Evolutionary conservation across 306 rosid species (phyloP), one percentile per base, ranked within the genome.

Genomic region (Inga laurina): DNA sequence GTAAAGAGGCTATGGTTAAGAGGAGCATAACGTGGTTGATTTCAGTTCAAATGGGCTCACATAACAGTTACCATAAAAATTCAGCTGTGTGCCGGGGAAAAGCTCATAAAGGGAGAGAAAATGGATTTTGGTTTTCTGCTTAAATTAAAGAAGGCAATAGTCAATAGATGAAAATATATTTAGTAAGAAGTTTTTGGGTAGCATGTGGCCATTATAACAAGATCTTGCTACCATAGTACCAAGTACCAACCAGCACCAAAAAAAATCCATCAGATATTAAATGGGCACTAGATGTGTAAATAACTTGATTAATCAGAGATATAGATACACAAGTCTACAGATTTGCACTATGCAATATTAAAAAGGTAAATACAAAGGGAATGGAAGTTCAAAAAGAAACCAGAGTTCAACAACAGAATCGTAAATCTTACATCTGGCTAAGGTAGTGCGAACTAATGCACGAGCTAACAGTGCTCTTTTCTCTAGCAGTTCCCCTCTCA

Each of bases 381-480:
- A 54, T 37, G 56, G 39, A 61, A 43, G 43, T 24, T 48, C 32
- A 59, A 46, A 72, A 51, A 78, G 39, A 39, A 37, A 48, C 59
- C 30, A 66, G 77, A 48, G 21, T 73, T 16, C 8, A 37, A 48
- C 18, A 75, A 21, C 35, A 66, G 79, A 80, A 84, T 62, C 43
- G 44, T 61, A 81, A 86, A 64, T 85, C 93, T 75, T 85, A 91
- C 98, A 92, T 93, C 99, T 96, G 66, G 98, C 89, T 51, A 93
- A 79, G 51, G 99, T 91, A 24, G 99, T 92, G 69, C 97, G 97
- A 78, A 96, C 96, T 87, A 93, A 82, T 34, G 86, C 91, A 52
- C 97, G 92, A 75, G 99, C 89, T 73, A 96, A 87, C 80, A 93
- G 75, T 57, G 97, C 94, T 35, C 92, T 86, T 88, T 96, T 93